Percentiles rank a stretch among this genome's conserved stretches.
These are phyloP conservation scores for Trametopsis cervina DNA, from an alignment of 768 basidiomycete genomes.

Conservation along the genomic window DNA sequence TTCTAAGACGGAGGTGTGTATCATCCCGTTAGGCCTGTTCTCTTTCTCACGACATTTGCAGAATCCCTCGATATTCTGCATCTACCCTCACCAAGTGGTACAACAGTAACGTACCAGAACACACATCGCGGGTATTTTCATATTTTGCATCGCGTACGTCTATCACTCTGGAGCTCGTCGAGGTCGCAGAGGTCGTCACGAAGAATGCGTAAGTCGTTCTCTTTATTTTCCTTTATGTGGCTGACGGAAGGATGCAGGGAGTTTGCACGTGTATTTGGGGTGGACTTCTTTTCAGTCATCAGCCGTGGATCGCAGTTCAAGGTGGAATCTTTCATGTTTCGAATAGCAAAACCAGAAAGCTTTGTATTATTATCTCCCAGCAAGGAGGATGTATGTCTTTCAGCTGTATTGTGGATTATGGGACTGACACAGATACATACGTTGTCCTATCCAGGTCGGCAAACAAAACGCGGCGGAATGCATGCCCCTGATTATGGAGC, in stretches of 20 bases:
- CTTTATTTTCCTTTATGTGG: background rate
- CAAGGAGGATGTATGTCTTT: constrained; percentile 62
- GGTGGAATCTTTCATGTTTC: constrained; percentile 98
- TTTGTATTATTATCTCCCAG: constrained; percentile 90
- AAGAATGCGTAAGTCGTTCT: constrained; percentile 72
- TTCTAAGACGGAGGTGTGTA: constrained; percentile 66
- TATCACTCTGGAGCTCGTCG: constrained; percentile 74
- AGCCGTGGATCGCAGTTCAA: constrained; percentile 97
- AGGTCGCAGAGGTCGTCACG: constrained; percentile 73
- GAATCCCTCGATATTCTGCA: constrained; percentile 70
- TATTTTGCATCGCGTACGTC: constrained; percentile 61
- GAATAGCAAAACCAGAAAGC: constrained; percentile 92
- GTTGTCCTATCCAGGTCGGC: constrained; percentile 61
- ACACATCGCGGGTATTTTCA: constrained; percentile 45
- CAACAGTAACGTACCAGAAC: constrained; percentile 47
- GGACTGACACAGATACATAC: constrained; percentile 5
- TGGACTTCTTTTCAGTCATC: constrained; percentile 94
- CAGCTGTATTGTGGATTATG: background rate
- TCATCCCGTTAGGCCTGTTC: background rate
- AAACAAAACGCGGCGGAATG: constrained; percentile 95
- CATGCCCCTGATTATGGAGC: constrained; percentile 94
- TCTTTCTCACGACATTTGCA: constrained; percentile 21
- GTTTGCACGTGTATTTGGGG: constrained; percentile 94
- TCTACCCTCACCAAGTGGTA: constrained; percentile 65
- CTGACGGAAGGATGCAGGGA: constrained; percentile 49